These are phyloP conservation scores for Pseudozyma sp. DNA, from an alignment of 1,284 basidiomycete species.

Conservation along the genomic window DNA sequence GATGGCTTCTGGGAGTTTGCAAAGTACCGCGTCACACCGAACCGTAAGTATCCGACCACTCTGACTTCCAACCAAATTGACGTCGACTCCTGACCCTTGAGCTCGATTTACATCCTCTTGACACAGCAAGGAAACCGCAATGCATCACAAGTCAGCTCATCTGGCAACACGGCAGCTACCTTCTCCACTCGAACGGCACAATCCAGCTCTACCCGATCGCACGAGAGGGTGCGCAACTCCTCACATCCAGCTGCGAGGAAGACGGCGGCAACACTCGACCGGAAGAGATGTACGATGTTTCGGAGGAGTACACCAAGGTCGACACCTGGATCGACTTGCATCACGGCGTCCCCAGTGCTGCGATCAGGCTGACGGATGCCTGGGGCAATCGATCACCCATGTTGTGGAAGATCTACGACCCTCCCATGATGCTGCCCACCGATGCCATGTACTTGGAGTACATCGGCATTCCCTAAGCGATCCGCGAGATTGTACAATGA, in stretches of 20 bases:
- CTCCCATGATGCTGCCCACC: constrained; percentile 64
- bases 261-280: constrained; percentile 12
- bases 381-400: constrained; percentile 42
- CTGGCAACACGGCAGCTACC: constrained; percentile 68
- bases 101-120: background rate
- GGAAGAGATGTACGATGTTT: constrained; percentile 48
- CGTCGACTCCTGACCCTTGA: background rate
- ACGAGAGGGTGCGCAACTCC: constrained; percentile 42
- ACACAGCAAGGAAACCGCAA: constrained; percentile 46
- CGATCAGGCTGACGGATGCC: constrained; percentile 36
- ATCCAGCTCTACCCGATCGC: constrained; percentile 40
- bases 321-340: constrained; percentile 49
- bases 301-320: constrained; percentile 37
- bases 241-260: constrained; percentile 32
- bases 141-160: constrained; percentile 63
- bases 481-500: background rate
- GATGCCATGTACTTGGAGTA: constrained; percentile 53
- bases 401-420: constrained; percentile 59
- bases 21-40: constrained; percentile 56
- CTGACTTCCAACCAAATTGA: background rate
- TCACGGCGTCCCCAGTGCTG: constrained; percentile 15
- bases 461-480: constrained; percentile 31
- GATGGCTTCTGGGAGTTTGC: constrained; percentile 68
- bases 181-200: constrained; percentile 53
- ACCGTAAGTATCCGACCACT: constrained; percentile 44